Evolutionary conservation across 2,329 filamentous ascomycete species (phyloP), one percentile per base, ranked within the genome.

Genomic region (Penicillium italicum): DNA sequence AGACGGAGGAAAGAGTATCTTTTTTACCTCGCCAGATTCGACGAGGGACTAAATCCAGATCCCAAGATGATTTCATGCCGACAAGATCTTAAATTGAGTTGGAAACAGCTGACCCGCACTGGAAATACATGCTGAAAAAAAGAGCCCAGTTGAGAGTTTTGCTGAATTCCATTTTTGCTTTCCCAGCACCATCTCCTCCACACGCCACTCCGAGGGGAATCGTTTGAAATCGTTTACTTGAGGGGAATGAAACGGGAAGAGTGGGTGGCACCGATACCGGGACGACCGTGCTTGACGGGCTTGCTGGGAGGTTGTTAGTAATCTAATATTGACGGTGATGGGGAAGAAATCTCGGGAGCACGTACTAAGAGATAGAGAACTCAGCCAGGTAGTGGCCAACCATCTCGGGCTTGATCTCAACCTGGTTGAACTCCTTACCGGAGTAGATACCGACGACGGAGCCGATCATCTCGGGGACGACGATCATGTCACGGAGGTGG

Each of bases 191-290:
- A 60, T 63, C 65, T 70, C 67, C 68, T 69, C 69, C 70, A 71
- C 68, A 66, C 64, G 61, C 70, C 70, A 70, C 66, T 64, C 66
- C 66, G 68, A 64, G 74, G 54, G 72, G 69, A 59, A 72, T 69
- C 64, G 74, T 67, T 67, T 64, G 63, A 60, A 65, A 63, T 69
- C 69, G 67, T 81, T 86, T 97, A 97, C 86, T 99, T 99, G 80
- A 99, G 89, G 80, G 94, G 94, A 85, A 99, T 99, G 89, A 99
- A 99, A 88, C 94, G 91, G 81, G 94, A 99, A 84, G 93, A 97
- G 90, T 99, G 92, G 73, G 94, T 99, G 76, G 94, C 94, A 95
- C 94, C 94, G 77, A 99, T 99, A 97, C 94, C 94, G 76, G 94
- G 94, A 81, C 94, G 86, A 87, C 94, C 94, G 89, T 99, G 94